Evolutionary conservation across 2,329 filamentous ascomycete genomes (phyloP), one percentile per base, ranked within the genome.

Genomic region (Sporothrix variecibatus): DNA sequence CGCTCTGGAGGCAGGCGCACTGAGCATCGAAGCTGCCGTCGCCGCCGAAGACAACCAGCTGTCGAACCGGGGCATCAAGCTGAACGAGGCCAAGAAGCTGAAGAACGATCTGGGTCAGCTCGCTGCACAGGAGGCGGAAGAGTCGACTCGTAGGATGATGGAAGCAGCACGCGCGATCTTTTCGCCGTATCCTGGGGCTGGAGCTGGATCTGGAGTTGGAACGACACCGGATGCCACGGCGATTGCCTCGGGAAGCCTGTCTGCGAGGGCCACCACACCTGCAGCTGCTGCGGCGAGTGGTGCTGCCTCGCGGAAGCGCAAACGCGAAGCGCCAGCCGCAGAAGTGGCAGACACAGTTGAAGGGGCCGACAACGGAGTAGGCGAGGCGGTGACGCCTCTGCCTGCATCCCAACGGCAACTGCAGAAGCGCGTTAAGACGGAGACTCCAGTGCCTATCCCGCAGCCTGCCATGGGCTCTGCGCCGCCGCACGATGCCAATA

Each of bases 81-180:
- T 94, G 31, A 94, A 94, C 79, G 92, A 93, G 78, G 90, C 93
- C 2, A 94, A 93, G 82, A 93, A 92, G 80, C 83, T 92, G 12
- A 93, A 93, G 82, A 85, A 89, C 72, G 88, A 89, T 6, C 82
- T 90, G 76, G 89, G 88, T 15, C 89, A 89, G 77, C 84, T 87
- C 77, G 89, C 89, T 1, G 89, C 88, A 1, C 88, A 91, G 76
- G 89, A 91, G 78, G 89, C 89, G 20, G 81, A 83, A 70, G 81
- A 82, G 73, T 82, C 81, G 6, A 80, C 81, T 3, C 80, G 80
- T 76, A 79, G 77, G 74, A 80, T 83, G 74, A 68, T 78, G 53
- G 76, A 80, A 38, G 76, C 80, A 51, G 81, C 79, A 2, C 75
- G 77, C 49, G 77, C 78, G 8, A 77, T 82, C 53, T 79, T 81